Evolutionary conservation across 2,329 filamentous ascomycete genomes (phyloP).

Genomic region (Colletotrichum liriopes): DNA sequence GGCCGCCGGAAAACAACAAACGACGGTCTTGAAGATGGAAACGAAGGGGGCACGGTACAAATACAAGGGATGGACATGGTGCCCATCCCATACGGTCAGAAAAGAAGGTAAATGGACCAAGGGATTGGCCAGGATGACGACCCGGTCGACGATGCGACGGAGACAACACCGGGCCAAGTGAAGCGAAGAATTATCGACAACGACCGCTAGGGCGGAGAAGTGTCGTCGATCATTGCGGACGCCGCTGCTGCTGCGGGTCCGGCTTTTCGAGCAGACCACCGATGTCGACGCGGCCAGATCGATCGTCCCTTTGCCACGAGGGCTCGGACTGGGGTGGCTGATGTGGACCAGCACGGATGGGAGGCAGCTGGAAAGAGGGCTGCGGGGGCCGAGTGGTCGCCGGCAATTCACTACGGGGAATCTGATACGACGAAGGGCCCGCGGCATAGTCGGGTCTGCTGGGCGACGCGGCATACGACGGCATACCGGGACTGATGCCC

Average conservation of each 20-base stretch:
- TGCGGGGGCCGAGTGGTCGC: slow-evolving; percentile 52
- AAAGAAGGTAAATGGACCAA: slow-evolving; percentile 21
- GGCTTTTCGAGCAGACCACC: slow-evolving; percentile 74
- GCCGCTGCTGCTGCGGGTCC: slow-evolving; percentile 54
- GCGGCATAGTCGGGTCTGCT: slow-evolving; percentile 61
- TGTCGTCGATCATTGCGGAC: slow-evolving; percentile 46
- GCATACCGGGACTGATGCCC: slow-evolving; percentile 59
- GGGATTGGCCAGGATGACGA: slow-evolving; percentile 3
- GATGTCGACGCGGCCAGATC: slow-evolving; percentile 71
- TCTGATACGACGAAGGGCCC: slow-evolving; percentile 65
- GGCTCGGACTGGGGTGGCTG: slow-evolving; percentile 46
- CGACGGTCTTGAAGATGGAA: slow-evolving; percentile 21
- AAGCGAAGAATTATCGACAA: slow-evolving; percentile 41
- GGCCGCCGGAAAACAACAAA: slow-evolving; percentile 31
- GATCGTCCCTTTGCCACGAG: slow-evolving; percentile 61
- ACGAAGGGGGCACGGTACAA: slow-evolving; percentile 26
- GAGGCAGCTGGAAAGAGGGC: slow-evolving; percentile 63
- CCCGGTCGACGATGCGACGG: slow-evolving; percentile 27
- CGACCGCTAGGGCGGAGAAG: slow-evolving; percentile 29
- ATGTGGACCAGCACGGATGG: slow-evolving; percentile 61
- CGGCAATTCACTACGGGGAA: slow-evolving; percentile 67
- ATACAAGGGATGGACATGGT: slow-evolving; percentile 29
- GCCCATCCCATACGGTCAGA: slow-evolving; percentile 23
- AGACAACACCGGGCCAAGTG: slow-evolving; percentile 20
- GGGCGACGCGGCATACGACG: slow-evolving; percentile 64